These are phyloP conservation scores for Alternaria incomplexa DNA, from an alignment of 2,329 filamentous ascomycete genomes.

Conservation along the genomic window DNA sequence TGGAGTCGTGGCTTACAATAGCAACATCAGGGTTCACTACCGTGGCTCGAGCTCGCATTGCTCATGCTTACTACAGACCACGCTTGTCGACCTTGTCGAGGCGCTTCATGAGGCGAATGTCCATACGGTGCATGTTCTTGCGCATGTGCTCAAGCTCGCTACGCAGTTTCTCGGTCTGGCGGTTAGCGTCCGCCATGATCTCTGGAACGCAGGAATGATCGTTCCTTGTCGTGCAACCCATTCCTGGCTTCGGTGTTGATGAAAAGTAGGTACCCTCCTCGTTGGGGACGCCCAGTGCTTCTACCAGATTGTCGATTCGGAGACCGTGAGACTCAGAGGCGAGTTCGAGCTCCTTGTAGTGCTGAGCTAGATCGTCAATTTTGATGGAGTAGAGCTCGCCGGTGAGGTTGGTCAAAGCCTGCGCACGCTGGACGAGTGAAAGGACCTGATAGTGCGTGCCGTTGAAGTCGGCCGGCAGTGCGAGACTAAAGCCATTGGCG, in stretches of 20 bases:
- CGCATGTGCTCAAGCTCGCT: constrained; percentile 20
- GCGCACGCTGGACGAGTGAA: constrained; percentile 12
- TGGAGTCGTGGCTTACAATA: not conserved
- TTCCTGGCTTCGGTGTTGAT: not conserved
- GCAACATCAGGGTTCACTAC: not conserved
- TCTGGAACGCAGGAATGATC: not conserved
- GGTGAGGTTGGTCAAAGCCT: constrained; percentile 14
- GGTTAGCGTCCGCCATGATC: not conserved
- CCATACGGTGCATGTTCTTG: constrained; percentile 22
- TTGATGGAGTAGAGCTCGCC: constrained; percentile 13
- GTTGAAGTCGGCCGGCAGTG: not conserved
- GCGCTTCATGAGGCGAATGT: constrained; percentile 24
- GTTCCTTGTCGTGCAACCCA: not conserved
- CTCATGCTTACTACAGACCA: not conserved
- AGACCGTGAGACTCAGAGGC: constrained; percentile 9
- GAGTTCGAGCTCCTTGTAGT: constrained; percentile 8
- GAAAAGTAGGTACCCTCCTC: constrained; percentile 24
- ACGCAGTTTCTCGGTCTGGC: constrained; percentile 13
- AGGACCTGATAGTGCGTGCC: constrained; percentile 6
- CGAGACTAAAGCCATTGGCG: not conserved
- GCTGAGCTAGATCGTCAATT: constrained; percentile 10
- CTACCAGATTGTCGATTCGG: constrained; percentile 33
- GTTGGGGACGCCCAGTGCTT: constrained; percentile 30
- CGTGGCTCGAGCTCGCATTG: not conserved
- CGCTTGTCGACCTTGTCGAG: constrained; percentile 13